Conservation (phyloP, 2,329 filamentous ascomycete species). For the Ophiostoma ulmi region DNA sequence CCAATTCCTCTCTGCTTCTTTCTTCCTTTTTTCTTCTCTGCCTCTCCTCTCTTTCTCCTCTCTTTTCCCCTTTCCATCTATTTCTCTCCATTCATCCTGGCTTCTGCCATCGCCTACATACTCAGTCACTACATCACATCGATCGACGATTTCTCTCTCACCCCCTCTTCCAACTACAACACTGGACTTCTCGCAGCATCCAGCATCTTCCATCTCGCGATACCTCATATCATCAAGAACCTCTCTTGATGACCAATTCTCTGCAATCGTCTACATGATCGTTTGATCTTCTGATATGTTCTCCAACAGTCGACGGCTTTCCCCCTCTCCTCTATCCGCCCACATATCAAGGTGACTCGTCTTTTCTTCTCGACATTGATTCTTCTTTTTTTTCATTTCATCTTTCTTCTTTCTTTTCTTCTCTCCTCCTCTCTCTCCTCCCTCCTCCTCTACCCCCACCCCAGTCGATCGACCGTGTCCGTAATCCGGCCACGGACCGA, state of each 20-base stretch:
- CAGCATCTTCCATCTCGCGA: slow-evolving; percentile 36
- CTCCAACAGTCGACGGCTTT: slow-evolving; percentile 49
- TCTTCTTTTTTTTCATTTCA: slow-evolving; percentile 36
- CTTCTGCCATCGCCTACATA: slow-evolving; percentile 17
- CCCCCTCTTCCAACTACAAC: not conserved
- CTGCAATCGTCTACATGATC: not conserved
- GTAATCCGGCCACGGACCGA: slow-evolving; percentile 28
- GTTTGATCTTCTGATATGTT: slow-evolving; percentile 46
- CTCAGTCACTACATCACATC: slow-evolving; percentile 9
- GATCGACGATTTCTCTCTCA: slow-evolving; percentile 12
- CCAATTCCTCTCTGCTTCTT: not conserved
- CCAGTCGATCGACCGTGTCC: slow-evolving; percentile 28
- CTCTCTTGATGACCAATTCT: slow-evolving; percentile 33
- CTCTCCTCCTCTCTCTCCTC: not conserved
- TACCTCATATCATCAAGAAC: slow-evolving; percentile 33
- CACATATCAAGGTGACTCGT: slow-evolving; percentile 58
- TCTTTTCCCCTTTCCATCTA: not conserved
- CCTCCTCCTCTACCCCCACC: not conserved
- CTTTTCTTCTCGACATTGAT: slow-evolving; percentile 32
- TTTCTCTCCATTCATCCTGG: not conserved
- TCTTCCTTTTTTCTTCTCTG: not conserved
- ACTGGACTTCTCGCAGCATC: slow-evolving; percentile 29
- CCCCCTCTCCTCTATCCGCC: slow-evolving; percentile 54
- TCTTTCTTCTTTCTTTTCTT: slow-evolving; percentile 24
- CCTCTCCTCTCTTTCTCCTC: not conserved